These are phyloP conservation scores for Ottelia alismoides DNA, from an alignment of 106 monocot genomes.

Conservation along the genomic window DNA sequence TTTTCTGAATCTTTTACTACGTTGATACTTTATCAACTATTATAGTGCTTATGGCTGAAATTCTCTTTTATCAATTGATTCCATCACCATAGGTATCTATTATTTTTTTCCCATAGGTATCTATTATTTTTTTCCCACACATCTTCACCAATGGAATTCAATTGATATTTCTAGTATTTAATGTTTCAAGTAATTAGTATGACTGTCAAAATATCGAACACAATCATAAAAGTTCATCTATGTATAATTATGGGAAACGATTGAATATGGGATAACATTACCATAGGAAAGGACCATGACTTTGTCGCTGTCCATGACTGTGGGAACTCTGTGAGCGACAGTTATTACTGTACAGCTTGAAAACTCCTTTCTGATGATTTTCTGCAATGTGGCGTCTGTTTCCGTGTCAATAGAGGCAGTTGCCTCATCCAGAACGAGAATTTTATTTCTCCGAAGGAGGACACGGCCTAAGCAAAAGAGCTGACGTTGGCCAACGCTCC, in stretches of 20 bases:
- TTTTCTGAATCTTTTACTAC: too few species aligned
- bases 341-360: slow-evolving; percentile 60
- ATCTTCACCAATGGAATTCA: neutral
- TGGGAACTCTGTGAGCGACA: slow-evolving; percentile 77
- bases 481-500: slow-evolving; percentile 70
- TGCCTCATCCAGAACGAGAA: slow-evolving; percentile 74
- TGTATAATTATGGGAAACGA: too few species aligned
- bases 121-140: too few species aligned
- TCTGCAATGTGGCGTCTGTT: slow-evolving; percentile 57
- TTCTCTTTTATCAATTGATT: too few species aligned
- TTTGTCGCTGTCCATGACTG: slow-evolving; percentile 69
- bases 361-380: slow-evolving; percentile 51
- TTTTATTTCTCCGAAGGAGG: slow-evolving; percentile 48
- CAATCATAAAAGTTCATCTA: too few species aligned
- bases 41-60: too few species aligned
- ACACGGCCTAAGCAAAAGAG: slow-evolving; percentile 70
- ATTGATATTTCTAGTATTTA: too few species aligned
- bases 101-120: too few species aligned
- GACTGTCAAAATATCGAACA: too few species aligned
- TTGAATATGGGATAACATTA: slow-evolving; percentile 9
- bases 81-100: too few species aligned
- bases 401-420: slow-evolving; percentile 81
- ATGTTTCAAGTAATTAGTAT: too few species aligned
- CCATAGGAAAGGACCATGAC: slow-evolving; percentile 79
- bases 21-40: too few species aligned